phyloP scores from a whole-genome alignment of 108 stramenopile species.

The Skeletonema tropicum region DNA sequence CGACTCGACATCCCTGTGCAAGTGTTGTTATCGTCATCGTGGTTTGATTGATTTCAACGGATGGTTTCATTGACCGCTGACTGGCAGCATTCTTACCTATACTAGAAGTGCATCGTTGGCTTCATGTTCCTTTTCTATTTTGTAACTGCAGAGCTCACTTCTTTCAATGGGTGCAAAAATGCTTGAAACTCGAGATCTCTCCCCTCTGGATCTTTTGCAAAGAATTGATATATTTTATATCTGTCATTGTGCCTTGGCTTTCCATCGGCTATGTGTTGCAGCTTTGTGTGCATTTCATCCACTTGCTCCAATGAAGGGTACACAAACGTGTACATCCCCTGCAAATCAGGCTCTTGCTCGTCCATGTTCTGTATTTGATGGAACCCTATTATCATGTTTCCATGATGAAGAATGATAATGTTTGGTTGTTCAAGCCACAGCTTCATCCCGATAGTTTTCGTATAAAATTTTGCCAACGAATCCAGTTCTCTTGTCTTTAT shows the following conservation, averaged over 20 bases:
- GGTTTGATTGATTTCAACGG: neutral
- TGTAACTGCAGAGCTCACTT: slow-evolving; percentile 13
- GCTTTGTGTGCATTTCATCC: slow-evolving; percentile 36
- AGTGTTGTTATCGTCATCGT: slow-evolving; percentile 15
- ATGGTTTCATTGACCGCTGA: neutral
- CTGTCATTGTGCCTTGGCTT: slow-evolving; percentile 34
- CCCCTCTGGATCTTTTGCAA: slow-evolving; percentile 54
- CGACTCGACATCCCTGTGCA: slow-evolving; percentile 31
- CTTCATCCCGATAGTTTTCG: slow-evolving; percentile 19
- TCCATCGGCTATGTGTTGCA: slow-evolving; percentile 41
- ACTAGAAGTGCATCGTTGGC: neutral
- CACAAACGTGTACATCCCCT: slow-evolving; percentile 54
- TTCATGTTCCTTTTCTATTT: neutral
- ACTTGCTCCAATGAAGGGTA: slow-evolving; percentile 44
- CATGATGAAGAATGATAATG: slow-evolving; percentile 41
- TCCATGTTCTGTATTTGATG: slow-evolving; percentile 31
- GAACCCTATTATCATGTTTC: slow-evolving; percentile 48
- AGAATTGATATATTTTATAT: slow-evolving; percentile 50
- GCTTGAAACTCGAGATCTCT: slow-evolving; percentile 49
- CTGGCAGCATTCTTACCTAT: slow-evolving; percentile 6
- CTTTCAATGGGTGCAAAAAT: slow-evolving; percentile 36
- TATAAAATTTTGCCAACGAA: slow-evolving; percentile 33
- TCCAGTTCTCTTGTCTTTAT: slow-evolving; percentile 32
- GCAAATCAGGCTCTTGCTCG: slow-evolving; percentile 28
- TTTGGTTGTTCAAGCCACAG: slow-evolving; percentile 50